Base-by-base conservation (phyloP, 345 rosid genomes). In the Gossypium thurberi region DNA sequence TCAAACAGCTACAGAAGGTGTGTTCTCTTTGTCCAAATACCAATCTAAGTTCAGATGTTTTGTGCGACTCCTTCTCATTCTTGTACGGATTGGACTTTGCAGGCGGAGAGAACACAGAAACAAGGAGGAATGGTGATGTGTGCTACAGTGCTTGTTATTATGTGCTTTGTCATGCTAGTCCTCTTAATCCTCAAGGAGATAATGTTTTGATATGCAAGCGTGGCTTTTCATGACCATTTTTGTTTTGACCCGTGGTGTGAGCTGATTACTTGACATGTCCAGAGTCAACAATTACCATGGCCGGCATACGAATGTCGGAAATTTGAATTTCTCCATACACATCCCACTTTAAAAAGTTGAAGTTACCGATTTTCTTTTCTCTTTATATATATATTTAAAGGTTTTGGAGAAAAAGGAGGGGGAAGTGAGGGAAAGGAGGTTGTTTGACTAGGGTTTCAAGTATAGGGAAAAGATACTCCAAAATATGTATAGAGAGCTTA, bases 71-170 rank as follows among this genome's bases (percentile, higher is more conserved):
- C 46, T 20, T 20, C 21, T 48, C 20, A 26, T 25, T 70, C 62
- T 28, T 58, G 25, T 28, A 44, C 44, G 7, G 21, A 51, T 37
- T 9, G 74, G 53, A 12, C 5, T 33, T 50, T 72, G 80, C 92
- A 95, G 98, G 99, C 99, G 0, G 99, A 92, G 80, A 90, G 91
- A 80, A 87, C 94, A 10, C 98, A 95, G 79, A 88, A 88, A 77
- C 81, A 82, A 78, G 99, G 98, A 26, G 96, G 97, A 51, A 95
- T 93, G 94, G 98, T 95, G 74, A 95, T 85, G 90, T 95, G 98
- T 42, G 97, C 91, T 2, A 75, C 97, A 1, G 91, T 84, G 33
- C 97, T 95, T 8, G 89, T 92, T 50, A 87, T 95, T 40, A 89
- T 95, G 91, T 95, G 99, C 88, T 86, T 89, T 80, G 53, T 91